Conservation (phyloP, 192 early-diverging fungal genomes). For the Powellomyces hirtus region DNA sequence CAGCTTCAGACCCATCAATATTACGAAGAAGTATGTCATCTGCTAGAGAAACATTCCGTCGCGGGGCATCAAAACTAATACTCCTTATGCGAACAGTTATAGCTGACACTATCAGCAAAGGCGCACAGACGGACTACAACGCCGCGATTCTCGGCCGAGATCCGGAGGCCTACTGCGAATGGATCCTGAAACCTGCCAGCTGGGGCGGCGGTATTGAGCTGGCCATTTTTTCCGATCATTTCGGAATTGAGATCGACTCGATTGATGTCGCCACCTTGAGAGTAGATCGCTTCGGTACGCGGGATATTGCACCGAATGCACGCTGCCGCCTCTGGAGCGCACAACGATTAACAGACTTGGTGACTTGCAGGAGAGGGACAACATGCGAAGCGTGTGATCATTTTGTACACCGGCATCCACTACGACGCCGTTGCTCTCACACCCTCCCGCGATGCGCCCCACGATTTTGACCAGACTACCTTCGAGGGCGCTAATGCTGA, state of each 20-base stretch:
- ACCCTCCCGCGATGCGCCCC: slow-evolving; percentile 47
- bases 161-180: slow-evolving; percentile 56
- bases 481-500: slow-evolving; percentile 45
- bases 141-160: slow-evolving; percentile 63
- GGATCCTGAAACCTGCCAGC: slow-evolving; percentile 61
- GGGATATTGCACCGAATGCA: too few species aligned
- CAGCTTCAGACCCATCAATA: slow-evolving; percentile 5
- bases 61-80: not conserved
- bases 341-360: too few species aligned
- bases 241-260: slow-evolving; percentile 62
- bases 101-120: slow-evolving; percentile 33
- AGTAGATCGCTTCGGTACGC: slow-evolving; percentile 73
- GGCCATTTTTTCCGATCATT: slow-evolving; percentile 70
- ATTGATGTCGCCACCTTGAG: slow-evolving; percentile 69
- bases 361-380: slow-evolving; percentile 34
- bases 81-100: slow-evolving; percentile 2
- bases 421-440: slow-evolving; percentile 76
- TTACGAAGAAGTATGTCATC: slow-evolving; percentile 33
- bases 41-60: not conserved
- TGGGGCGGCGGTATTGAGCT: slow-evolving; percentile 90
- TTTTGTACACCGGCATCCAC: slow-evolving; percentile 59
- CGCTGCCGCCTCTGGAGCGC: too few species aligned
- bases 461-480: slow-evolving; percentile 73
- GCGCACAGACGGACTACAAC: slow-evolving; percentile 57
- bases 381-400: slow-evolving; percentile 48